Percentiles rank a stretch among this genome's conserved stretches.
These are phyloP conservation scores for Cutaneotrichosporon mucoides DNA, from an alignment of 1,284 basidiomycete species.

Conservation along the genomic window DNA sequence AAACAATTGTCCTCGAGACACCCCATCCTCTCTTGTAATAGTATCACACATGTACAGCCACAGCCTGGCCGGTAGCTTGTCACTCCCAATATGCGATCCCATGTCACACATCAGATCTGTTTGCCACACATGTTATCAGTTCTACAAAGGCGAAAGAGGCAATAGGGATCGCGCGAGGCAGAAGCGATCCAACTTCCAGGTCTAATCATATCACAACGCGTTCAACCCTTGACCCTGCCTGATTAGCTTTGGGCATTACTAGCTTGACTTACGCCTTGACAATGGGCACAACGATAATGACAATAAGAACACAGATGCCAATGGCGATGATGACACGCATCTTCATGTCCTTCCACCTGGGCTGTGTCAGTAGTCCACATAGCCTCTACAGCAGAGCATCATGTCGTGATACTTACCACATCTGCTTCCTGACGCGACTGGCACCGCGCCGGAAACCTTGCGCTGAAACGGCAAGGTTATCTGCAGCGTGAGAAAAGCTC, in stretches of 20 bases:
- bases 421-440: constrained; percentile 93
- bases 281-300: constrained; percentile 85
- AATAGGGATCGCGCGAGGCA: background rate
- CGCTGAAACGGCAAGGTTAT: constrained; percentile 96
- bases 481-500: constrained; percentile 49
- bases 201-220: constrained; percentile 3
- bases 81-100: background rate
- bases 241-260: background rate
- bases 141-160: background rate
- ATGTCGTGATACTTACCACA: constrained; percentile 56
- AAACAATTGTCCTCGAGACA: background rate
- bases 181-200: background rate
- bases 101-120: background rate
- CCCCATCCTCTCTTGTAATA: background rate
- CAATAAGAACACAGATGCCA: constrained; percentile 79
- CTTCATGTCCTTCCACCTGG: constrained; percentile 97
- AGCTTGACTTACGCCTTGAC: constrained; percentile 61
- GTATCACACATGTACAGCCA: background rate
- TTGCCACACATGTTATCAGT: constrained; percentile 1
- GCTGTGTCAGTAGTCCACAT: background rate
- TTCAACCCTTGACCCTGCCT: constrained; percentile 12
- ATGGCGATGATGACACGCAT: constrained; percentile 85
- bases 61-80: background rate
- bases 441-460: constrained; percentile 97
- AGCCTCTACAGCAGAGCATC: background rate